phyloP scores from a whole-genome alignment of 2,329 filamentous ascomycete genomes.

The Cladosporium cucumerinum region DNA sequence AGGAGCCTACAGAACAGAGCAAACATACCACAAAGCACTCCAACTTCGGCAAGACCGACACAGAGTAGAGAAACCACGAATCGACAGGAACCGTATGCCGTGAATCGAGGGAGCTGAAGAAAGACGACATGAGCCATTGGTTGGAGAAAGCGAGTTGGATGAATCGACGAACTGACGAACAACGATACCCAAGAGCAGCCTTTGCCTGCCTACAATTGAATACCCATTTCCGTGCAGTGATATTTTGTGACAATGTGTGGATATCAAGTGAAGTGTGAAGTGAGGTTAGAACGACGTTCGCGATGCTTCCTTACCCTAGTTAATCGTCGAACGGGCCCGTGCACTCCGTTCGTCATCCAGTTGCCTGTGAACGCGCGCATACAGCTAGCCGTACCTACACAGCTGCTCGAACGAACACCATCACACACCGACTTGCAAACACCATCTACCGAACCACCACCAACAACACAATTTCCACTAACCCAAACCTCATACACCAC shows the following conservation, averaged over 20 bases:
- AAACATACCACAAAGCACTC: neutral
- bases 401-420: neutral
- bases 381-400: neutral
- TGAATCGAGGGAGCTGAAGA: neutral
- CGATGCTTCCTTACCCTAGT: neutral
- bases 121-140: neutral
- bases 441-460: neutral
- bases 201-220: neutral
- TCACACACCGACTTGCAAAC: constrained; percentile 1
- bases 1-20: neutral
- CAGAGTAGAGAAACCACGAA: neutral
- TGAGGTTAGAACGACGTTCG: neutral
- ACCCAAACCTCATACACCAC: neutral
- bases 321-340: neutral
- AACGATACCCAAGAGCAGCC: neutral
- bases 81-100: neutral
- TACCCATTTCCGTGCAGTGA: neutral
- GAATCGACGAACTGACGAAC: neutral
- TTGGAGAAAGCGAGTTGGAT: neutral
- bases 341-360: constrained; percentile 6
- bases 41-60: neutral
- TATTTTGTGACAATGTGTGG: neutral
- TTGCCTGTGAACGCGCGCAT: constrained; percentile 6
- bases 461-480: neutral
- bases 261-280: neutral